Evolutionary conservation across 2,329 filamentous ascomycete species (phyloP), one percentile per base, ranked within the genome.

Genomic region (Grosmannia clavigera): DNA sequence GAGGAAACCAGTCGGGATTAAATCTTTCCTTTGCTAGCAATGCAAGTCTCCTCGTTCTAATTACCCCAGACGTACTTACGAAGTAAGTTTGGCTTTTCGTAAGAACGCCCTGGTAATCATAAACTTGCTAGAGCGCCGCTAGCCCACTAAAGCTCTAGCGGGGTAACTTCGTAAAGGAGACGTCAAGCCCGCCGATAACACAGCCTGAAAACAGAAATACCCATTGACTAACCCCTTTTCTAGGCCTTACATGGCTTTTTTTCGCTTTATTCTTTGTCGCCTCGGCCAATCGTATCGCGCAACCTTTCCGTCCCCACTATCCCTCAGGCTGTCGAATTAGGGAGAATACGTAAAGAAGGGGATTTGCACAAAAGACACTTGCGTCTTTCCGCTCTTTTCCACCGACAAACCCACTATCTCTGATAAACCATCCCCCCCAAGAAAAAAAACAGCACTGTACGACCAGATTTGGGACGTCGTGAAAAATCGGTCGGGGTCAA

Each of bases 401-500:
- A 59, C 59, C 56, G 50, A 64, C 58, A 57, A 60, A 58, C 46
- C 61, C 62, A 60, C 61, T 65, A 65, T 64, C 64, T 63, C 56
- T 61, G 59, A 62, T 60, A 63, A 55, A 50, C 58, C 35, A 40
- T 22, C 56, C 55, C 67, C 53, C 53, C 33, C 22, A 55, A 27
- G 35, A 22, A 68, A 69, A 72, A 63, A 58, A 46, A 35, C 57
- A 57, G 54, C 59, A 53, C 52, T 60, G 53, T 57, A 61, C 63
- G 16, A 35, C 61, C 58, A 62, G 33, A 62, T 58, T 51, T 58
- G 53, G 59, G 54, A 63, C 60, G 55, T 56, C 38, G 56, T 62
- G 60, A 67, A 67, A 67, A 67, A 60, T 66, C 65, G 58, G 59
- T 62, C 61, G 60, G 56, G 55, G 40, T 61, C 64, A 64, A 48